phyloP scores from a whole-genome alignment of 1,284 basidiomycete species.

The Gymnopus androsaceus region DNA sequence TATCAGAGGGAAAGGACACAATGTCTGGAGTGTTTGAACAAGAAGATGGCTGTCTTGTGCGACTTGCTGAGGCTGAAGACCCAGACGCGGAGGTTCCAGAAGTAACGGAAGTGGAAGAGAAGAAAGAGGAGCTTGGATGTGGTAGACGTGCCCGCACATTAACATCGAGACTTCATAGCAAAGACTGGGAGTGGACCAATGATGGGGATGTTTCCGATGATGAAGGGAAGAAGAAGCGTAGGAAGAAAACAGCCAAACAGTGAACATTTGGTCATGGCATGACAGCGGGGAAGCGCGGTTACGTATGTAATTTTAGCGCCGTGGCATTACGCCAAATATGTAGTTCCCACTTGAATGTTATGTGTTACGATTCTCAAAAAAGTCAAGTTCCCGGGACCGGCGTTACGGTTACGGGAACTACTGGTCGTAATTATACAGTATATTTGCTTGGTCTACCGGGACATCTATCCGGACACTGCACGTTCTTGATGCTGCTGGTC shows the following conservation, averaged over 20 bases:
- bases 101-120: neutral
- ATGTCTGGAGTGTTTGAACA: neutral
- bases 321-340: neutral
- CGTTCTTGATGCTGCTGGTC: too few relatives aligned
- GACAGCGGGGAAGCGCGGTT: neutral
- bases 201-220: neutral
- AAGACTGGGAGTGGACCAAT: neutral
- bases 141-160: neutral
- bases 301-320: neutral
- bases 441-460: too few relatives aligned
- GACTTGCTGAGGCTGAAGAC: conserved; percentile 1
- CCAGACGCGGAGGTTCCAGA: conserved; percentile 2
- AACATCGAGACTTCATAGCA: neutral
- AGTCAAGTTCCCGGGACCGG: too few relatives aligned
- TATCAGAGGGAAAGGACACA: neutral
- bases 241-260: neutral
- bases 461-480: too few relatives aligned
- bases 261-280: neutral
- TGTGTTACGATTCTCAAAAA: neutral
- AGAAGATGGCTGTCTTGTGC: neutral
- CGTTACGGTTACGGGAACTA: too few relatives aligned
- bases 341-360: neutral
- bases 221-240: neutral
- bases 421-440: too few relatives aligned
- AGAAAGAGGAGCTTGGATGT: neutral